Evolutionary conservation across 208 protist species (phyloP), one percentile per base, ranked within the genome.

Genomic region (Trypanosoma boissoni): DNA sequence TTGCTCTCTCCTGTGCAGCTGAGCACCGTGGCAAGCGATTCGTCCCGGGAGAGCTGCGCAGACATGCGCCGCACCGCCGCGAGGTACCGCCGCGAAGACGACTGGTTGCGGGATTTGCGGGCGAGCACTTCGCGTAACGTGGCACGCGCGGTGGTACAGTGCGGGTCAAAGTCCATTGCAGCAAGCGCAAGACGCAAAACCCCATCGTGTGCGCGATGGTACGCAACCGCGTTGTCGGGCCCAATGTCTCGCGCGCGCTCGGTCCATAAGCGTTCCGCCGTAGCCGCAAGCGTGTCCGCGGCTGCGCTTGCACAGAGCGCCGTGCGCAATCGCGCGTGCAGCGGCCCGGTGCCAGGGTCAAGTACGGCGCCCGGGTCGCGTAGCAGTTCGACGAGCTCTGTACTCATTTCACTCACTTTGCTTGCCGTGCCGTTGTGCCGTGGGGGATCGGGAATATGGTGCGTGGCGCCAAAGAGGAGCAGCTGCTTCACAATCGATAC

Each of bases 111-210:
- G 3, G 49, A 26, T 39, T 59, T 57, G 20, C 50, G 52, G 28
- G 32, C 21, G 14, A 88, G 67, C 0, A 85, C 60, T 7, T 56
- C 50, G 1, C 76, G 26, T 24, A 83, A 4, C 21, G 74, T 74
- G 16, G 76, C 64, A 3, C 82, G 74, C 29, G 82, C 77, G 0
- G 66, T 27, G 8, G 68, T 63, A 39, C 83, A 60, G 48, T 76
- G 57, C 0, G 78, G 62, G 49, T 83, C 82, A 54, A 74, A 73
- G 57, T 78, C 74, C n/a, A 88, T 32, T 0, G 75, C 74, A 2
- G 82, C 75, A n/a, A 88, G 63, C 9, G 74, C 44, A 12, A 68
- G 68, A 8, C 82, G 77, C 66, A 88, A 64, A 10, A 88, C 72
- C 9, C 67, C 68, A 56, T 88, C 80, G 24, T 81, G 73, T 10